Percentiles rank a stretch among this genome's conserved stretches.
Conservation (phyloP, 2,329 filamentous ascomycete genomes). For the Aspergillus melleus region DNA sequence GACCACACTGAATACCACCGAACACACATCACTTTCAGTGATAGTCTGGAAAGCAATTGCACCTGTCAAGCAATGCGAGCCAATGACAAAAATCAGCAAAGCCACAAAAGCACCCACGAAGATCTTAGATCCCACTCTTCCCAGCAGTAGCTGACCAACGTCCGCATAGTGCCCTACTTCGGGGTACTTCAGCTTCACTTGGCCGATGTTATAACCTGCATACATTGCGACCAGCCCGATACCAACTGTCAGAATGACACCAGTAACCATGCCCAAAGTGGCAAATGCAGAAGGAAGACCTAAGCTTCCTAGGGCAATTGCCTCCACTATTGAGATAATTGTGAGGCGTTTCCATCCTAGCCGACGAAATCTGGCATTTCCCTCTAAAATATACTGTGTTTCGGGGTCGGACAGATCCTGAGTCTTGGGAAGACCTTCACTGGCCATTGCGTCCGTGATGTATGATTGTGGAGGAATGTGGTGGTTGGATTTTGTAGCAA, state of each 20-base stretch:
- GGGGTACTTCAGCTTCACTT: constrained; percentile 37
- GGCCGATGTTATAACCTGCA: constrained; percentile 42
- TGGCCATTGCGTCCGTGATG: no score
- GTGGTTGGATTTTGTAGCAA: no score
- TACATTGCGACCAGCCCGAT: constrained; percentile 41
- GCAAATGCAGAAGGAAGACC: constrained; percentile 47
- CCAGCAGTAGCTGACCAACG: constrained; percentile 44
- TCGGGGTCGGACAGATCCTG: neutral
- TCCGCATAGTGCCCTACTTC: constrained; percentile 46
- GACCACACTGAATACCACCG: constrained; percentile 40
- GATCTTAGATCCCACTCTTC: constrained; percentile 40
- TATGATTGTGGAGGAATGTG: no score
- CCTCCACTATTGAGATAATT: constrained; percentile 50
- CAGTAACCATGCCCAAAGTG: constrained; percentile 46
- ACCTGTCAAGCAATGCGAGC: constrained; percentile 47
- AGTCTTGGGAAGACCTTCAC: no score
- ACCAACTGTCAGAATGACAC: constrained; percentile 44
- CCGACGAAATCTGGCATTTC: constrained; percentile 16
- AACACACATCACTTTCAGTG: constrained; percentile 37
- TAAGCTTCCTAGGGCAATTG: constrained; percentile 49
- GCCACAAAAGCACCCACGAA: constrained; percentile 44
- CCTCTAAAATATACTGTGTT: neutral
- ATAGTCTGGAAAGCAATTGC: constrained; percentile 48
- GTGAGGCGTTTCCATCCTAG: constrained; percentile 53
- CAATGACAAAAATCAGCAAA: constrained; percentile 44